A percentile compares a stretch with the other conserved stretches of the same genome.
These are phyloP conservation scores for Dendrobium officinale DNA, from an alignment of 106 monocot species.

Conservation along the genomic window DNA sequence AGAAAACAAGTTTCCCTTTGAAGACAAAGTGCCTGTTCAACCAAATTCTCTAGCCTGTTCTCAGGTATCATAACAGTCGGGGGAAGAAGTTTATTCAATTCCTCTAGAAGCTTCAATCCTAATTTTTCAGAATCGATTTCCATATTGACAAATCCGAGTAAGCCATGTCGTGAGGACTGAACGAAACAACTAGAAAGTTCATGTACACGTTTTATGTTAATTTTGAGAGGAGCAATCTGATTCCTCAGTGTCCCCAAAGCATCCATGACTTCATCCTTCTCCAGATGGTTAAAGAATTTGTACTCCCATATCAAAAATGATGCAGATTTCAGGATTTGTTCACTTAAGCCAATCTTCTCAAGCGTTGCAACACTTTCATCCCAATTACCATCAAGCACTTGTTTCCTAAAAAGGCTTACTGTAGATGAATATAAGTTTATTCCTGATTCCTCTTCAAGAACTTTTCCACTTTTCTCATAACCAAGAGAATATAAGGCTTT, in stretches of 20 bases:
- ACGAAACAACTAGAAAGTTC: conserved; percentile 44
- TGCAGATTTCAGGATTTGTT: conserved; percentile 26
- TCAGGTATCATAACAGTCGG: conserved; percentile 49
- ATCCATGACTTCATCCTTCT: conserved; percentile 35
- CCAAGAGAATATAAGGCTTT: conserved; percentile 66
- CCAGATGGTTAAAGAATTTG: conserved; percentile 64
- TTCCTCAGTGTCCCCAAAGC: conserved; percentile 50
- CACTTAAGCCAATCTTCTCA: conserved; percentile 30
- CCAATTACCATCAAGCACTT: conserved; percentile 53
- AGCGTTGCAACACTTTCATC: conserved; percentile 48
- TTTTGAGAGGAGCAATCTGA: conserved; percentile 60
- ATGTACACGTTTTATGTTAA: conserved; percentile 50
- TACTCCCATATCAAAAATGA: conserved; percentile 51
- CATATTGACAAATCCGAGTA: conserved; percentile 26
- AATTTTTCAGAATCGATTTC: conserved; percentile 19
- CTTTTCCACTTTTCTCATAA: conserved; percentile 49
- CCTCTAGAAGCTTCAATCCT: conserved; percentile 41
- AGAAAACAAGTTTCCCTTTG: conserved; percentile 51
- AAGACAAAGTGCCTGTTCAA: conserved; percentile 52
- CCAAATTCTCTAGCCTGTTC: conserved; percentile 49
- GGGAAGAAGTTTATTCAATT: conserved; percentile 45
- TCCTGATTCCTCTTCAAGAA: conserved; percentile 67
- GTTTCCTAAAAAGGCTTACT: conserved; percentile 39
- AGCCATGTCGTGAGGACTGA: conserved; percentile 24
- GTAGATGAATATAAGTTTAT: conserved; percentile 35